Base-by-base conservation (phyloP, 768 basidiomycete genomes). In the Russula virescens region DNA sequence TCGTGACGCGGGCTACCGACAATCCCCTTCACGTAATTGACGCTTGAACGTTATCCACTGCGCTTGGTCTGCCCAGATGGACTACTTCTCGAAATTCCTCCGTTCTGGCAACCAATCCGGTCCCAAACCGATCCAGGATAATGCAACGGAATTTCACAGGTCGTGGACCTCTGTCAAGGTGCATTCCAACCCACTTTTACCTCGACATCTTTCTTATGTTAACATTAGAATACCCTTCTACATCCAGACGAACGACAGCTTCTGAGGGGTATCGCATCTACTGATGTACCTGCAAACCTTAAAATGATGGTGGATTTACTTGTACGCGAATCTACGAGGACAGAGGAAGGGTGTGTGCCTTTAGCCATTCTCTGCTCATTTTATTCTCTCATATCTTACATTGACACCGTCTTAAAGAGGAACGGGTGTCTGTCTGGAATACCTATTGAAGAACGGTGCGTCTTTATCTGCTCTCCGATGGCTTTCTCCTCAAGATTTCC, bases 161-260 rank as follows among this genome's bases (percentile, higher is more conserved):
- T 89, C 90, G 64, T 94, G 91, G 91, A 79, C 78, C 64, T 72
- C 79, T 45, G 79, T 92, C 74, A 87, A 89, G 79, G 91, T 89
- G 49, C 49, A 75, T 34, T 14, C 38, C 54, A 34, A 23, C 48
- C 53, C 31, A 49, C 31, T 52, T 23, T 42, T 13, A 25, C 14
- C 31, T 25, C 28, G n/a, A 43, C 53, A n/a, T 46, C 53, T 53
- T 63, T 60, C 43, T 64, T 52, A 64, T 64, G 48, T 35, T 49
- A 55, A 47, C 31, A 28, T 21, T 67, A 95, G 94, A 83, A 84
- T 67, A 94, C 90, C 5, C 81, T 97, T n/a, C 75, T 83, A 52
- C 80, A 89, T 71, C 94, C 94, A 0, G 93, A 97, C 73, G 94
- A 97, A 76, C 81, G 94, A 45, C 93, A 95, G 72, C 73, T 97